phyloP scores from a whole-genome alignment of 208 protist species.

The Leishmania arabica region DNA sequence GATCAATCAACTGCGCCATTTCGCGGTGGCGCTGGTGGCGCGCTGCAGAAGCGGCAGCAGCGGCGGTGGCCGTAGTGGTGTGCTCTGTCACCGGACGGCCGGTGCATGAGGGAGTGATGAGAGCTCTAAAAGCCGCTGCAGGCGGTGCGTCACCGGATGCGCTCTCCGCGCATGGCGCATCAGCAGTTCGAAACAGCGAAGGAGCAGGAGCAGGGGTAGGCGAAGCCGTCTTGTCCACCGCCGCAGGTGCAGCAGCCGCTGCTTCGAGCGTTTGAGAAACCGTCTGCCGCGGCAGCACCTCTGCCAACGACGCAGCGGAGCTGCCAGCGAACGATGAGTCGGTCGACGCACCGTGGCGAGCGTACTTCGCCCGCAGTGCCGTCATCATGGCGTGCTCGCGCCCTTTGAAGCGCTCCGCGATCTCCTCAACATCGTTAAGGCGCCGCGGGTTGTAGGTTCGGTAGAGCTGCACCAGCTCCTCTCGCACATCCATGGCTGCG shows the following conservation, averaged over 20 bases:
- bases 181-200: not conserved
- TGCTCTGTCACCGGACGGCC: not conserved
- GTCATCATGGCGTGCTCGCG: conserved; percentile 50
- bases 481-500: conserved; percentile 38
- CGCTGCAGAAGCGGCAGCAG: not conserved
- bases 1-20: conserved; percentile 37
- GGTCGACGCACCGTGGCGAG: conserved; percentile 2
- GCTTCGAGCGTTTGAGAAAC: not conserved
- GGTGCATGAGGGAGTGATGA: not conserved
- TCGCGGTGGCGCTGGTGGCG: conserved; percentile 10
- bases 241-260: not conserved
- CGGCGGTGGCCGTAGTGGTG: not conserved
- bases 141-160: not conserved
- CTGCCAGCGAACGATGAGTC: not conserved
- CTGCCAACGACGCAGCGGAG: not conserved
- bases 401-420: conserved; percentile 52
- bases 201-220: not conserved
- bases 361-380: conserved; percentile 48
- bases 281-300: not conserved
- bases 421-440: conserved; percentile 47
- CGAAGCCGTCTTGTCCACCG: not conserved
- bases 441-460: conserved; percentile 58
- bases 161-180: not conserved
- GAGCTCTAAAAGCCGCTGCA: not conserved
- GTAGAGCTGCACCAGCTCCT: conserved; percentile 52